Evolutionary conservation across 2,329 filamentous ascomycete species (phyloP).

Genomic region (Camptophora hylomeconis): DNA sequence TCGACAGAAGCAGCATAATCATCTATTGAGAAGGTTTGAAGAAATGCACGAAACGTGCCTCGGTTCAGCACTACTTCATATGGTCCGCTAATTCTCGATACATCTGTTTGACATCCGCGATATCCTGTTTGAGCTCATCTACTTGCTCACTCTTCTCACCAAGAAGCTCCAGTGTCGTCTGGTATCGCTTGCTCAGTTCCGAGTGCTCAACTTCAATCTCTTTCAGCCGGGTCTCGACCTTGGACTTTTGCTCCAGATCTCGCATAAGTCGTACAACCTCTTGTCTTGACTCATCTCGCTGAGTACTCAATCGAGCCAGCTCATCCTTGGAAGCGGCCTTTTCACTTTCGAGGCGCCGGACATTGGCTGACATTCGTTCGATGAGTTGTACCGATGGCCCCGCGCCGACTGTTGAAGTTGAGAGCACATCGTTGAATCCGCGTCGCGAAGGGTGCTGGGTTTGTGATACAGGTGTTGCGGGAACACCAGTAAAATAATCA

Average conservation of each 20-base stretch:
- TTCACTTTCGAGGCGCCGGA: constrained; percentile 80
- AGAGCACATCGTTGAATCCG: constrained; percentile 71
- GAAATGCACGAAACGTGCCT: no score
- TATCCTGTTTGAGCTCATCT: constrained; percentile 78
- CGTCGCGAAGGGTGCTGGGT: constrained; percentile 31
- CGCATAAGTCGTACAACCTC: constrained; percentile 88
- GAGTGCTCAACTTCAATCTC: constrained; percentile 55
- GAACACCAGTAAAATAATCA: constrained; percentile 28
- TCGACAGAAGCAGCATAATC: no score
- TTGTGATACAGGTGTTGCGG: constrained; percentile 26
- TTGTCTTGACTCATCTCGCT: constrained; percentile 80
- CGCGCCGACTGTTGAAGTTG: constrained; percentile 76
- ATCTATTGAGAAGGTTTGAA: no score
- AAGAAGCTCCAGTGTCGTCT: constrained; percentile 84
- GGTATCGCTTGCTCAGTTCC: constrained; percentile 63
- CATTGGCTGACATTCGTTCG: constrained; percentile 87
- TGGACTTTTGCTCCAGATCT: constrained; percentile 60
- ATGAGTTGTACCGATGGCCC: constrained; percentile 91
- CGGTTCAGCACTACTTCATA: constrained; percentile 48
- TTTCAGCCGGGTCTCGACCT: constrained; percentile 45
- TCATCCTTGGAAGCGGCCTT: constrained; percentile 85
- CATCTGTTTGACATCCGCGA: constrained; percentile 88
- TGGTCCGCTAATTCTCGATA: constrained; percentile 85
- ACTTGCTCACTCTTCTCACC: constrained; percentile 95
- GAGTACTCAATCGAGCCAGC: constrained; percentile 61